phyloP scores from a whole-genome alignment of 441 rosid genomes.

The Populus hybrid region DNA sequence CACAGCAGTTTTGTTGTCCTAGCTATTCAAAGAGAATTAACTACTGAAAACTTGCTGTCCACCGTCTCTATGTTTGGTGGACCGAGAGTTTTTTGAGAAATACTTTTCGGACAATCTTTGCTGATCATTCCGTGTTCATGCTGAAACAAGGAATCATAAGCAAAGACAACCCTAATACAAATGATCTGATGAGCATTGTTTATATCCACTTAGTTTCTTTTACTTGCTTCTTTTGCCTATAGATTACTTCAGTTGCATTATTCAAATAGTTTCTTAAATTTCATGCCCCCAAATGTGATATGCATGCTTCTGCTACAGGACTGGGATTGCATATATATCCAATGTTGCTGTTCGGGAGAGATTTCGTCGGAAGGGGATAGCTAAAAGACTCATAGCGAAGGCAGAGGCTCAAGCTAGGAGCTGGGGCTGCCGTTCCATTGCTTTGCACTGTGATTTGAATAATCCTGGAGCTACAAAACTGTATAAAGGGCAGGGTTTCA shows the following conservation, averaged over 20 bases:
- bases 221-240: neutral
- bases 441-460: constrained; percentile 78
- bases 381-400: constrained; percentile 64
- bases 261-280: neutral
- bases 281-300: neutral
- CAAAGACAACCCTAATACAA: no score
- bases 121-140: no score
- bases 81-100: no score
- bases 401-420: constrained; percentile 81
- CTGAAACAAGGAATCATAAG: no score
- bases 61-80: no score
- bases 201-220: no score
- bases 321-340: constrained; percentile 86
- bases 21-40: no score
- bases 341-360: constrained; percentile 82
- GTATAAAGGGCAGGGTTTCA: constrained; percentile 73
- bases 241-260: neutral
- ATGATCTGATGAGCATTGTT: no score
- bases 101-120: no score
- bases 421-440: constrained; percentile 85
- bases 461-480: constrained; percentile 67
- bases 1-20: neutral
- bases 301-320: constrained; percentile 33
- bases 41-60: no score
- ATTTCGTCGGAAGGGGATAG: constrained; percentile 77